Evolutionary conservation across 2,329 filamentous ascomycete genomes (phyloP), one percentile per base, ranked within the genome.

Genomic region (Ascosphaera apis): DNA sequence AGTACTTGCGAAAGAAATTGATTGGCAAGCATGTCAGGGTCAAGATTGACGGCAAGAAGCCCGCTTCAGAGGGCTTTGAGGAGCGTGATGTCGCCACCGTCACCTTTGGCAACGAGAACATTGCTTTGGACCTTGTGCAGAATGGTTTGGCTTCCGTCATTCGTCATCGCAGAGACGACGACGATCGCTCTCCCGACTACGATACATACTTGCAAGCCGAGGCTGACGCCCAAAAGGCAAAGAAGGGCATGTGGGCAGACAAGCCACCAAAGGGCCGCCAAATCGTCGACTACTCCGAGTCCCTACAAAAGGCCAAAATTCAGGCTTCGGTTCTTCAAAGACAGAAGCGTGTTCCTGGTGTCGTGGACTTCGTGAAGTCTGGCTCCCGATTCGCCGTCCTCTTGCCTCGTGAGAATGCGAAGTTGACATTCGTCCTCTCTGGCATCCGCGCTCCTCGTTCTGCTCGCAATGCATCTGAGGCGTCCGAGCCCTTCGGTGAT

Each of bases 281-380:
- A 51, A 88, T 80, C 52, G 68, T 77, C 32, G 88, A 98, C 53
- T 83, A 86, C 50, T 93, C 84, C 3, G 88, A 95, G 55, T 84
- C 69, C 41, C 60, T 86, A 4, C 86, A 95, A 54, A 92, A 93
- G 59, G 88, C 88, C 42, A 95, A 93, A 67, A 76, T 92, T 37
- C 83, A 92, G 55, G 67, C 91, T 27, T 78, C 80, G 8, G 75
- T 82, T 15, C 67, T 98, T 21, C 80, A 88, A 41, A 72, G 86
- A 37, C 84, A 93, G 55, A 86, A 82, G 65, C 86, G 80, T 56
- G 76, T 95, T 3, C 83, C 88, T 5, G 88, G 79, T 8, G 67
- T 98, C 45, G 83, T 98, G 31, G 88, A 98, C 55, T 98, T 91
- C 54, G 88, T 91, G 63, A 93, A 95, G 60, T 80, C 83, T n/a